phyloP scores from a whole-genome alignment of 352 stramenopile species.

The Globisporangium megalacanthum region DNA sequence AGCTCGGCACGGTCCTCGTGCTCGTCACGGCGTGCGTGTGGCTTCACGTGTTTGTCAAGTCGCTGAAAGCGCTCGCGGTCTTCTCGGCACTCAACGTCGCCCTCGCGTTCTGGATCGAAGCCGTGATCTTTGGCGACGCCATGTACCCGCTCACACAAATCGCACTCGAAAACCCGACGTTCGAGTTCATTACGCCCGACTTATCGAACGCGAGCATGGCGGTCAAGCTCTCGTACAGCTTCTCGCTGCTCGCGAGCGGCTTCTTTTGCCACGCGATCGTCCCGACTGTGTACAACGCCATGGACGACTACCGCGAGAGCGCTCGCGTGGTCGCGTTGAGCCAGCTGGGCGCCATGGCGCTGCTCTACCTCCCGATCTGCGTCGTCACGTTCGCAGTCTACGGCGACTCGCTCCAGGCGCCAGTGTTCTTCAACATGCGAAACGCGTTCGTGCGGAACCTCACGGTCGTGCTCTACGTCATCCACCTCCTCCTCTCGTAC shows the following conservation, averaged over 20 bases:
- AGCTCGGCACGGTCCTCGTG: slow-evolving; percentile 47
- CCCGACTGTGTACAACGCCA: slow-evolving; percentile 73
- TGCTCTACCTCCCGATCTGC: slow-evolving; percentile 73
- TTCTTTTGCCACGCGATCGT: slow-evolving; percentile 71
- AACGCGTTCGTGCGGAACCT: slow-evolving; percentile 67
- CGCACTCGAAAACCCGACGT: slow-evolving; percentile 46
- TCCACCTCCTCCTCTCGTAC: slow-evolving; percentile 72
- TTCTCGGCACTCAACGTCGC: slow-evolving; percentile 73
- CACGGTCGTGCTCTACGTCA: slow-evolving; percentile 68
- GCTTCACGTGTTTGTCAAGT: slow-evolving; percentile 65
- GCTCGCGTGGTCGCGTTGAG: slow-evolving; percentile 40
- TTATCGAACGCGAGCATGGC: slow-evolving; percentile 41
- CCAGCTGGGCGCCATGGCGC: slow-evolving; percentile 38
- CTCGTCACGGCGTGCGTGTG: slow-evolving; percentile 46
- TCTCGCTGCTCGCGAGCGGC: slow-evolving; percentile 52
- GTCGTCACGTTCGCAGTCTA: slow-evolving; percentile 75
- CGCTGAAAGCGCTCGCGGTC: slow-evolving; percentile 45
- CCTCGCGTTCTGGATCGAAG: slow-evolving; percentile 76
- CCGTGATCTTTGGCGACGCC: slow-evolving; percentile 74
- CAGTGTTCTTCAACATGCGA: slow-evolving; percentile 83
- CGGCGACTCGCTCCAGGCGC: slow-evolving; percentile 61
- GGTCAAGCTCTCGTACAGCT: slow-evolving; percentile 70
- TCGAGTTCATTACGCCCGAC: slow-evolving; percentile 63
- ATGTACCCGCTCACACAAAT: slow-evolving; percentile 83
- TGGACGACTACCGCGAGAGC: slow-evolving; percentile 54